A percentile compares a stretch with the other conserved stretches of the same genome.
phyloP scores from a whole-genome alignment of 768 basidiomycete genomes.

The Ramaria sp. region DNA sequence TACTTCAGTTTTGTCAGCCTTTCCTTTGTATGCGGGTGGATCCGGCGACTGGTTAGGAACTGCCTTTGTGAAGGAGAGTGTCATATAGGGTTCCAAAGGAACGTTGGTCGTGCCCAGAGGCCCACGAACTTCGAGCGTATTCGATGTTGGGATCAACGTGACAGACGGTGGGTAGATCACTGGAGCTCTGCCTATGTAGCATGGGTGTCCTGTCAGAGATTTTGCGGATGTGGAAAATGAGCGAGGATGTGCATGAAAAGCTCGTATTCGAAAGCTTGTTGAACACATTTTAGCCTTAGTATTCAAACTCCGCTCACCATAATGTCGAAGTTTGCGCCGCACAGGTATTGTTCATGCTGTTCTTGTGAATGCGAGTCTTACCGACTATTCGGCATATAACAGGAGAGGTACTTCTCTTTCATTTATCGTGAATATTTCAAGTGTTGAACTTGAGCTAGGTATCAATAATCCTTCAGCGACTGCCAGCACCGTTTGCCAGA shows the following conservation, averaged over 20 bases:
- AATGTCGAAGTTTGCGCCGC: constrained; percentile 80
- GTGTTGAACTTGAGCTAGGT: not conserved
- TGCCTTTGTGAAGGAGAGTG: constrained; percentile 19
- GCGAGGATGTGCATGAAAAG: constrained; percentile 12
- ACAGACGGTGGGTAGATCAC: constrained; percentile 43
- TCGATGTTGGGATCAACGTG: constrained; percentile 24
- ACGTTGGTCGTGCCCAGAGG: constrained; percentile 43
- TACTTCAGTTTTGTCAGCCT: constrained; percentile 8
- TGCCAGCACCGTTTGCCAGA: constrained; percentile 67
- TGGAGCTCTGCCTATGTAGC: constrained; percentile 38
- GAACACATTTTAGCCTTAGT: not conserved
- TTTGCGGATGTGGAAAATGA: constrained; percentile 41
- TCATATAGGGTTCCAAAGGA: constrained; percentile 36
- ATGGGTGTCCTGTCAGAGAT: constrained; percentile 19
- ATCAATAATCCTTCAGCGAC: constrained; percentile 53
- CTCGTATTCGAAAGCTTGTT: constrained; percentile 5
- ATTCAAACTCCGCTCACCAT: constrained; percentile 3
- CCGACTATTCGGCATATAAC: not conserved
- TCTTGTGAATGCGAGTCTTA: not conserved
- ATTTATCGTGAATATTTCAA: not conserved
- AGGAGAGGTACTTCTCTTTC: not conserved
- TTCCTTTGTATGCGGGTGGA: not conserved
- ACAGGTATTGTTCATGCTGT: constrained; percentile 24
- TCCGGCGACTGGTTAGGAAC: not conserved
- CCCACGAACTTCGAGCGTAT: constrained; percentile 42